Base-by-base conservation (phyloP, 2,329 filamentous ascomycete genomes). In the Colletotrichum limetticola region DNA sequence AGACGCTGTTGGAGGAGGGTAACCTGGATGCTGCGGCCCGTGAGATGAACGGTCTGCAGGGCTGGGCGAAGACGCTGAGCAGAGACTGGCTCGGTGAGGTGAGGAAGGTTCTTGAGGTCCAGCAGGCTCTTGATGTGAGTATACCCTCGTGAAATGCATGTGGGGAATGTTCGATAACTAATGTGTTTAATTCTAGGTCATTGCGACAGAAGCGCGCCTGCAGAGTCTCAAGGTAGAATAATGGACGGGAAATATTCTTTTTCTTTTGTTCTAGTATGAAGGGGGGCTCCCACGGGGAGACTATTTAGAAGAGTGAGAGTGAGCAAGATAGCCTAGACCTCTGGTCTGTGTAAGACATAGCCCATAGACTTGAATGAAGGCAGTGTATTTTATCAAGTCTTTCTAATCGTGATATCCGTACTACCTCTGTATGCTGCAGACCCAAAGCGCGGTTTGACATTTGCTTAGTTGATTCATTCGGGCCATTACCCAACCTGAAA, bases 61-160 rank as follows among this genome's bases (percentile, higher is more conserved):
- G 97, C 30, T 99, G 97, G 97, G 95, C 96, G 60, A 98, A 97
- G 88, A 96, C 95, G 53, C 85, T 99, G 80, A 97, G 94, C 84
- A 92, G 93, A 79, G 97, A 99, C 83, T 99, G 97, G 97, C 85
- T 99, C 77, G 89, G 89, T 65, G 97, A 99, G 87, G 94, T 95
- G 75, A 91, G 97, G 81, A 93, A 95, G 85, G 94, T 97, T 76
- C 87, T 99, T 79, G 97, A 99, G 86, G 97, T 98, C 76, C 92
- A 94, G 85, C 97, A 99, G 86, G 97, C 97, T 79, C 88, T 99
- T 79, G 97, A 99, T 84, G 97, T 98, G 84, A 91, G 92, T 89
- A 76, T 64, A 62, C 65, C 66, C 26, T n/a, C 60, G 46, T 64
- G 59, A 24, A 66, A 63, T 52, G 46, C 30, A 19, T 49, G 5